Evolutionary conservation across 306 rosid species (phyloP).

Genomic region (Psophocarpus tetragonolobus): DNA sequence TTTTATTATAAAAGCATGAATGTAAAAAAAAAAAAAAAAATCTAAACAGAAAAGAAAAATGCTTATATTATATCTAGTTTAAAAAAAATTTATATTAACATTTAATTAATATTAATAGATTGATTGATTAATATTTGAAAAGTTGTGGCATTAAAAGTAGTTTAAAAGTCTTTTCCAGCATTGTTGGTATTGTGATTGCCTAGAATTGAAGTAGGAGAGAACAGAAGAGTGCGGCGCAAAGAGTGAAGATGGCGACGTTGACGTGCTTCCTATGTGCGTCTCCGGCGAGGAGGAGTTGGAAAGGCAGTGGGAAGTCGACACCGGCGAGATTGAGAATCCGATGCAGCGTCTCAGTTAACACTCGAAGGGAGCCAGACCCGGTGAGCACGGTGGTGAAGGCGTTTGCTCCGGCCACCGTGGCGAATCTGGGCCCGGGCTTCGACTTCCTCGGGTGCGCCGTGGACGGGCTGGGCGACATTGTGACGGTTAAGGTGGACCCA

Average conservation of each 20-base stretch:
- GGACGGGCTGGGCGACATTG: conserved; percentile 75
- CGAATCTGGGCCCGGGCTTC: conserved; percentile 90
- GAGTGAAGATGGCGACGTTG: not conserved
- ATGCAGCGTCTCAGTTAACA: conserved; percentile 44
- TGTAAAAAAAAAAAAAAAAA: too few species aligned
- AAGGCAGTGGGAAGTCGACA: not conserved
- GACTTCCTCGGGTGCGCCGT: conserved; percentile 92
- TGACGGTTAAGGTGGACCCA: conserved; percentile 67
- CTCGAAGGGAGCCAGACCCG: conserved; percentile 58
- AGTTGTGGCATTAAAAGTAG: too few species aligned
- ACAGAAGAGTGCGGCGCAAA: not conserved
- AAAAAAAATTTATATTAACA: too few species aligned
- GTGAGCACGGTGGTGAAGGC: conserved; percentile 57
- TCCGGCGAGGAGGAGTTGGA: conserved; percentile 15
- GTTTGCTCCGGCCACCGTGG: conserved; percentile 87
- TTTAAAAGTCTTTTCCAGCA: too few species aligned
- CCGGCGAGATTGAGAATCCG: conserved; percentile 26
- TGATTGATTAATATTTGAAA: too few species aligned
- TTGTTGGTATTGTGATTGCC: too few species aligned
- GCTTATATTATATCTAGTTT: too few species aligned
- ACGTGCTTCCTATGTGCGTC: not conserved
- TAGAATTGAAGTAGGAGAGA: too few species aligned
- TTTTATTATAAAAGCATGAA: too few species aligned
- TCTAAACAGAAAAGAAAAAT: too few species aligned
- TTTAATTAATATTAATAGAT: too few species aligned